Evolutionary conservation across 1,284 basidiomycete species (phyloP).

Genomic region (Naganishia albida): DNA sequence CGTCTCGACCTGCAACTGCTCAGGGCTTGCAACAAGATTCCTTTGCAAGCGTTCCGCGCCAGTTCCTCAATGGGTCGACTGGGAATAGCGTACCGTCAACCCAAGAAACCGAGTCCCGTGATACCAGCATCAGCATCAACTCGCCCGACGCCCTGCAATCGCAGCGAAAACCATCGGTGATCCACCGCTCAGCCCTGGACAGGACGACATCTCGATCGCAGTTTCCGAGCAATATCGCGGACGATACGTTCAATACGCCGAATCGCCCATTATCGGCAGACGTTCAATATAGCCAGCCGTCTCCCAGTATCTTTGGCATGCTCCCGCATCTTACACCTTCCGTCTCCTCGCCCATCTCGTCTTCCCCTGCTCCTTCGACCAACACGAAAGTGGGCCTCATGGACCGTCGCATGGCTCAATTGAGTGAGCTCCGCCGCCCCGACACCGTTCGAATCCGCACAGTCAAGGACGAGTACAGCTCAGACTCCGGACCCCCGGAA

Average conservation of each 20-base stretch:
- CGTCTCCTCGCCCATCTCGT: conserved; percentile 49
- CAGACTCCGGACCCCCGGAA: conserved; percentile 24
- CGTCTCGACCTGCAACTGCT: conserved; percentile 17
- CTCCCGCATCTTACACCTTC: conserved; percentile 35
- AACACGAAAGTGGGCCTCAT: conserved; percentile 33
- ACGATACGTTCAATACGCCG: conserved; percentile 33
- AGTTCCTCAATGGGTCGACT: not conserved
- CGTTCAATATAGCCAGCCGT: conserved; percentile 25
- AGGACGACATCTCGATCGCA: conserved; percentile 28
- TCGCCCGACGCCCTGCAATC: conserved; percentile 18
- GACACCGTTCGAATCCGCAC: conserved; percentile 22
- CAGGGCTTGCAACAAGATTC: conserved; percentile 8
- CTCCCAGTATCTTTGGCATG: conserved; percentile 18
- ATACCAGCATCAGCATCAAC: not conserved
- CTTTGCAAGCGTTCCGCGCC: not conserved
- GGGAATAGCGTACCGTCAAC: not conserved
- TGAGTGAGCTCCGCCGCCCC: conserved; percentile 25
- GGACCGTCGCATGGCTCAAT: conserved; percentile 29
- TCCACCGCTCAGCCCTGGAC: conserved; percentile 20
- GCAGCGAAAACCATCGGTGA: conserved; percentile 8
- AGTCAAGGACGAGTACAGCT: conserved; percentile 29
- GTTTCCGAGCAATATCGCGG: conserved; percentile 29
- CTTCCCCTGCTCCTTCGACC: conserved; percentile 52
- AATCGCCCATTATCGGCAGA: conserved; percentile 22
- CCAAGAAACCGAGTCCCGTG: not conserved